Conservation (phyloP, 148 eudicot species). For the Rhododendron ferrugineum region DNA sequence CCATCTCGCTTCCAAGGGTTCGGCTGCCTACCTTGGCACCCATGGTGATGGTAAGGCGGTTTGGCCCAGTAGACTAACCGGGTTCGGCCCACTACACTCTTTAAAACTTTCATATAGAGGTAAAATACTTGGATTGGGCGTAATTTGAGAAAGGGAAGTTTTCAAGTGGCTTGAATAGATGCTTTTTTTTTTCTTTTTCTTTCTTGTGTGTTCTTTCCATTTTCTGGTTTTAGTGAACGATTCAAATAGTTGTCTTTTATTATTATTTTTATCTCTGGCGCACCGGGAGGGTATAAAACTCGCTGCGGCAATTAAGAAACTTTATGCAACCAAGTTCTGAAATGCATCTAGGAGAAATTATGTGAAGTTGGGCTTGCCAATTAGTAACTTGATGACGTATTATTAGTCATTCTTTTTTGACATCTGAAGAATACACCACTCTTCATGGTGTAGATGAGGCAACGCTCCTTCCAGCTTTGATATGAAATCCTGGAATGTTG, state of each 20-base stretch:
- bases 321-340: neutral
- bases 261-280: neutral
- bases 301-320: neutral
- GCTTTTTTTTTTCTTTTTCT: neutral
- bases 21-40: no score
- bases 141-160: neutral
- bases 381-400: neutral
- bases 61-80: no score
- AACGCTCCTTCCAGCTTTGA: neutral
- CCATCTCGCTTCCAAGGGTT: no score
- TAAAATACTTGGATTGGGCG: neutral
- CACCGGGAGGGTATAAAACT: neutral
- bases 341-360: neutral
- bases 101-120: neutral
- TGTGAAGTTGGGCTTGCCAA: neutral
- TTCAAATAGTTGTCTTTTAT: neutral
- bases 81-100: neutral
- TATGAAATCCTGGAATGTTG: neutral
- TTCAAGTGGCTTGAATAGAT: neutral
- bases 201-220: neutral
- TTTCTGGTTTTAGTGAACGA: neutral
- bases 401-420: neutral
- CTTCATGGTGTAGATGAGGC: neutral
- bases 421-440: neutral
- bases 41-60: no score